Base-by-base conservation (phyloP, 306 rosid genomes). In the Medicago arabica region DNA sequence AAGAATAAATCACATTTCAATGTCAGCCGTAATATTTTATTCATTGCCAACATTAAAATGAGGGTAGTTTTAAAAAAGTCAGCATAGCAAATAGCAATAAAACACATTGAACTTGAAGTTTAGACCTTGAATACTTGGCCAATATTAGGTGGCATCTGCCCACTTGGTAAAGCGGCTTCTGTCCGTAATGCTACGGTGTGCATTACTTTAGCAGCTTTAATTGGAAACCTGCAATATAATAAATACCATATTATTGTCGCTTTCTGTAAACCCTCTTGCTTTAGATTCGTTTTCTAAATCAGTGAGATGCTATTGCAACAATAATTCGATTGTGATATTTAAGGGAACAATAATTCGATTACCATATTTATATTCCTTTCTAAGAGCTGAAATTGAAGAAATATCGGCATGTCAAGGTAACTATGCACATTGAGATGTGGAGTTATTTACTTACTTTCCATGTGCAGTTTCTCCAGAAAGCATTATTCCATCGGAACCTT, bases 391-490 rank as follows among this genome's bases (percentile, higher is more conserved):
- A 46, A 47, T 17, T 18, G 41, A 55, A 67, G 49, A 74, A 58
- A 67, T 34, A 43, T 50, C 40, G 18, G 68, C 60, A 38, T 4
- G 40, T 23, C 59, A 41, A 82, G 18, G 80, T 60, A 67, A 75
- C 31, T 68, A 12, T 60, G 65, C 4, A 53, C 63, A 51, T 46
- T 0, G 10, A 60, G 46, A 44, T 28, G 60, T n/a, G 58, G 53
- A 38, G 69, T 50, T 34, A 58, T 67, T n/a, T 71, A 78, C 98
- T 86, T 89, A 95, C 98, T 92, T 95, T 83, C 98, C 98, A n/a
- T 95, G 97, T 80, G 98, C 98, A 77, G 98, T 95, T 90, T 95
- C 98, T 74, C 98, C 98, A 72, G 98, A 95, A 62, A 95, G 97
- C 98, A 95, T 95, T 68, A 95, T 70, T 74, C 89, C 97, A 85